Conservation (phyloP, 352 stramenopile genomes). For the Pythium monospermum region DNA sequence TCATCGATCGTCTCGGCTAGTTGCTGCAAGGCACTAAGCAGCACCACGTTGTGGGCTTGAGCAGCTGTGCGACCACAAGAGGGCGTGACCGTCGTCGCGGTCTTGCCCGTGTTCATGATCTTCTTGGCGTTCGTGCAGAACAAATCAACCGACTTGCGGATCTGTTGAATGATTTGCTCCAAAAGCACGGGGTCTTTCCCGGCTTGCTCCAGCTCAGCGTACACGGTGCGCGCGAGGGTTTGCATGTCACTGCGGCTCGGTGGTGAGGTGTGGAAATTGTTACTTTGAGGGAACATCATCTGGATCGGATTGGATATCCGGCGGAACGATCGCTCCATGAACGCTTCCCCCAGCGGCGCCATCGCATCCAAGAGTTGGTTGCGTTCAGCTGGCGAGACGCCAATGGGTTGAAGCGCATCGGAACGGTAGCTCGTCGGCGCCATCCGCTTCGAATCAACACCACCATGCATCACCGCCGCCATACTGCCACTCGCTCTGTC, state of each 20-base stretch:
- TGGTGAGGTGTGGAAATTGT: conserved; percentile 77
- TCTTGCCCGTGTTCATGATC: conserved; percentile 68
- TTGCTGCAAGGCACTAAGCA: conserved; percentile 64
- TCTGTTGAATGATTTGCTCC: conserved; percentile 49
- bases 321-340: conserved; percentile 56
- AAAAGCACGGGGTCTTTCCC: conserved; percentile 55
- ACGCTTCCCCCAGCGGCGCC: conserved; percentile 57
- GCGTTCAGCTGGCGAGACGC: conserved; percentile 31
- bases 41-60: conserved; percentile 75
- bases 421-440: not conserved
- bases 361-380: conserved; percentile 75
- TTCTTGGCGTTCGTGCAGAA: conserved; percentile 69
- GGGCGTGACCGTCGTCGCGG: conserved; percentile 37
- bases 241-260: conserved; percentile 81
- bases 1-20: conserved; percentile 62
- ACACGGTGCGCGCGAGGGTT: conserved; percentile 69
- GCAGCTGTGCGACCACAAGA: conserved; percentile 50
- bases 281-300: conserved; percentile 85
- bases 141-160: conserved; percentile 54
- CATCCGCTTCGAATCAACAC: conserved; percentile 12
- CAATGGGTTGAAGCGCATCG: conserved; percentile 33
- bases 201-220: conserved; percentile 60
- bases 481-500: conserved; percentile 12
- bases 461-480: no score
- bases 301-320: conserved; percentile 72